Evolutionary conservation across 768 basidiomycete species (phyloP), one percentile per base, ranked within the genome.

Genomic region (Goffeauzyma gilvescens): DNA sequence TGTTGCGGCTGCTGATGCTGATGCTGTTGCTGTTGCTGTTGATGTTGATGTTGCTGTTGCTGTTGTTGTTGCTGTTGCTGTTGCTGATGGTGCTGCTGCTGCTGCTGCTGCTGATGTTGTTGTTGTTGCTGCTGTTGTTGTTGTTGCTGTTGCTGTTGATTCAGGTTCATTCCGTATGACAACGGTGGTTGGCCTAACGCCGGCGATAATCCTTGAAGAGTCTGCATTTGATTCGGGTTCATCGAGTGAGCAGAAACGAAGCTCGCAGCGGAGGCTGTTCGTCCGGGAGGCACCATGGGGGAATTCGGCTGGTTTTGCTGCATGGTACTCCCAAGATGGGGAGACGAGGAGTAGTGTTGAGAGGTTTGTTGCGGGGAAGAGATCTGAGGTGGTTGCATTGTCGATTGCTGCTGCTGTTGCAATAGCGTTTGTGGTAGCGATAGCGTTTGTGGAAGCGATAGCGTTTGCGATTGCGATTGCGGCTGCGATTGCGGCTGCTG

Each of bases 401-500:
- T 38, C 21, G 30, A 20, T 37, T 35, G 44, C 43, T 33, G 25
- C 43, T 49, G 42, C 38, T 43, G 25, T n/a, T 39, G 24, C 0
- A 23, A 15, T 25, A 45, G 38, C 43, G 33, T 35, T 25, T 49
- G 38, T 21, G 20, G 27, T 24, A 27, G 48, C 14, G 35, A 37
- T 13, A 22, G 28, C 32, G 31, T 32, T 0, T 57, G 54, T 37
- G 54, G 25, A 45, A 50, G 50, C 8, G 57, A 51, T 13, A 48
- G 46, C 31, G 50, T 46, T 40, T 28, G 41, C 20, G 54, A 48
- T 14, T 41, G 24, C n/a, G n/a, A n/a, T n/a, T n/a, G n/a, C n/a
- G n/a, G n/a, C n/a, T n/a, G n/a, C n/a, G n/a, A n/a, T n/a, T n/a
- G n/a, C n/a, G n/a, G n/a, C n/a, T n/a, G n/a, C n/a, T n/a, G n/a